Evolutionary conservation across 495 filamentous ascomycete genomes (phyloP).

Genomic region (Terfezia claveryi): DNA sequence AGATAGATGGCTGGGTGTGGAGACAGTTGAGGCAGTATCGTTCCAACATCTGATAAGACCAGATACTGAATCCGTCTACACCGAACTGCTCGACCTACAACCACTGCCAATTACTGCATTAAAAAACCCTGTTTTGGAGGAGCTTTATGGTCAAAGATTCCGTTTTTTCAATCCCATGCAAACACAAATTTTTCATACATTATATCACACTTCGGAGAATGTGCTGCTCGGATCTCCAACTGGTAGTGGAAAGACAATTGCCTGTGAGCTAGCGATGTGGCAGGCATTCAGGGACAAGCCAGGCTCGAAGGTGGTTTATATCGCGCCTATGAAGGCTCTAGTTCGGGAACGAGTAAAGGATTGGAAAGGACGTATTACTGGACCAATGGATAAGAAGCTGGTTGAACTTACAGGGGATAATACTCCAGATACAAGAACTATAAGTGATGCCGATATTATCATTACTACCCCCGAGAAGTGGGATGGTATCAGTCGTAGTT

Average conservation of each 20-base stretch:
- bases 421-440: constrained; percentile 86
- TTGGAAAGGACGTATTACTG: constrained; percentile 68
- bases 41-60: constrained; percentile 96
- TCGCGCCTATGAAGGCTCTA: constrained; percentile 96
- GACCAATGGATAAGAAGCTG: constrained; percentile 66
- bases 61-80: constrained; percentile 93
- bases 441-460: constrained; percentile 89
- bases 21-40: constrained; percentile 81
- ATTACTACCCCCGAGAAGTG: constrained; percentile 98
- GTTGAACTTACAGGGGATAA: constrained; percentile 97
- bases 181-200: constrained; percentile 87
- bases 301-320: constrained; percentile 94
- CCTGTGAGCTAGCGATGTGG: constrained; percentile 98
- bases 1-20: constrained; percentile 92
- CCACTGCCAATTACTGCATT: constrained; percentile 73
- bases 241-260: constrained; percentile 90
- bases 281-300: constrained; percentile 94
- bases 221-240: constrained; percentile 93
- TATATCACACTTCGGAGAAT: constrained; percentile 80
- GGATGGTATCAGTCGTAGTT: constrained; percentile 96
- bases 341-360: constrained; percentile 93
- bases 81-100: constrained; percentile 76
- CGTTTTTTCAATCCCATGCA: constrained; percentile 98
- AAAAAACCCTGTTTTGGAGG: constrained; percentile 68
- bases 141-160: constrained; percentile 71